These are phyloP conservation scores for Glutinoglossum americanum DNA, from an alignment of 495 filamentous ascomycete genomes.

Conservation along the genomic window DNA sequence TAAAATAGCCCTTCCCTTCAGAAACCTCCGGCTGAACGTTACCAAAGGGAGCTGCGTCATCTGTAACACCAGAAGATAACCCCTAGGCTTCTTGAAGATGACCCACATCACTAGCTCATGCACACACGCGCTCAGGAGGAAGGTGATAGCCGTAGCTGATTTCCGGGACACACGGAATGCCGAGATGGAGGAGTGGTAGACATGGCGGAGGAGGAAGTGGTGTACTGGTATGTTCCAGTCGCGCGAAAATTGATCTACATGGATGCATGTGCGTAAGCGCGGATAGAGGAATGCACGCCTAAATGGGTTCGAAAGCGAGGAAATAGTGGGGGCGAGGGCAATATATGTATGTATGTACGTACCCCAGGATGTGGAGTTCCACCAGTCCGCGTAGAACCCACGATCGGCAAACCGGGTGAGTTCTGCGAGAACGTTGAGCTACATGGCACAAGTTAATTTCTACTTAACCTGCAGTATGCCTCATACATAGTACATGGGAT, in stretches of 20 bases:
- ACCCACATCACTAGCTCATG: constrained; percentile 62
- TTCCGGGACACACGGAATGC: constrained; percentile 42
- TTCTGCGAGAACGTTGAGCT: constrained; percentile 52
- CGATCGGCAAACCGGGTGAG: constrained; percentile 51
- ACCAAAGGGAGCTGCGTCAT: constrained; percentile 51
- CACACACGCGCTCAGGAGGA: constrained; percentile 43
- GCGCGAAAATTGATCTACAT: constrained; percentile 38
- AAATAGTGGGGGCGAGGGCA: no score
- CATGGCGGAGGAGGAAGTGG: constrained; percentile 49
- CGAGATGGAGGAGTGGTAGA: constrained; percentile 54
- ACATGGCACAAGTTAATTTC: background rate
- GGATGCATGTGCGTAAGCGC: background rate
- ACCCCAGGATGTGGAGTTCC: constrained; percentile 13
- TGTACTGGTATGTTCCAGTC: constrained; percentile 60
- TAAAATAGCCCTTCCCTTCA: constrained; percentile 34
- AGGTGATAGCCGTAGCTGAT: constrained; percentile 53
- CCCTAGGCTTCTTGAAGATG: constrained; percentile 54
- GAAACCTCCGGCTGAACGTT: constrained; percentile 33
- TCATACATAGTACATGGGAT: background rate
- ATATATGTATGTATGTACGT: background rate
- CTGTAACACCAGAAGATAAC: constrained; percentile 47
- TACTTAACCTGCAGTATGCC: background rate
- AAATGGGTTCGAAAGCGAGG: no score
- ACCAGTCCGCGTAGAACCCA: constrained; percentile 12
- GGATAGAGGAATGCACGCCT: background rate